Evolutionary conservation across 192 early-diverging fungal genomes (phyloP).

Genomic region (Neocallimastix lanati): DNA sequence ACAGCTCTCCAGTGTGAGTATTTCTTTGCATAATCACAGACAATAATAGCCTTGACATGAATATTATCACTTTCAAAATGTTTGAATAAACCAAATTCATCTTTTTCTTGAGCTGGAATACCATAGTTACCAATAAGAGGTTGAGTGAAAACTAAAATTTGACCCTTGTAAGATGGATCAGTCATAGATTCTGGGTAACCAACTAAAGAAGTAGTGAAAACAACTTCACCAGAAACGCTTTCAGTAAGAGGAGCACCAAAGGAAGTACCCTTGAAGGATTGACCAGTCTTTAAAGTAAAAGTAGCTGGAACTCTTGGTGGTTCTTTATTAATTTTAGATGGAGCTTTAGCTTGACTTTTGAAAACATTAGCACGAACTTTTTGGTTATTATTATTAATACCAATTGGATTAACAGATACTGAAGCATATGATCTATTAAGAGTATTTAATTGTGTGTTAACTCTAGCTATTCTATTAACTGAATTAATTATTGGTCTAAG

Average conservation of each 20-base stretch:
- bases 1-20: constrained; percentile 91
- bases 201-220: constrained; percentile 85
- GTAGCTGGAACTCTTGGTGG: constrained; percentile 32
- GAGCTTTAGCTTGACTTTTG: neutral
- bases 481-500: neutral
- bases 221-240: constrained; percentile 66
- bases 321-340: neutral
- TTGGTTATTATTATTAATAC: neutral
- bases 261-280: constrained; percentile 64
- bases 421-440: neutral
- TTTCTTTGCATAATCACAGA: constrained; percentile 75
- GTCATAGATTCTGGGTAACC: constrained; percentile 97
- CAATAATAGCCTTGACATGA: constrained; percentile 71
- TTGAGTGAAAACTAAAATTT: constrained; percentile 92
- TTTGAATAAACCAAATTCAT: constrained; percentile 62
- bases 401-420: neutral
- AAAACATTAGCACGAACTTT: neutral
- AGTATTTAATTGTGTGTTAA: neutral
- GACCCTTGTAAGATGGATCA: constrained; percentile 89
- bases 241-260: constrained; percentile 53
- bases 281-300: constrained; percentile 61
- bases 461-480: neutral
- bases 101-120: constrained; percentile 53
- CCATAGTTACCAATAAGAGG: constrained; percentile 94
- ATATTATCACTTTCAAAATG: constrained; percentile 77